A percentile compares a stretch with the other conserved stretches of the same genome.
Evolutionary conservation across 176 grass and related monocot species (phyloP).

Genomic region (Cenchrus americanus): DNA sequence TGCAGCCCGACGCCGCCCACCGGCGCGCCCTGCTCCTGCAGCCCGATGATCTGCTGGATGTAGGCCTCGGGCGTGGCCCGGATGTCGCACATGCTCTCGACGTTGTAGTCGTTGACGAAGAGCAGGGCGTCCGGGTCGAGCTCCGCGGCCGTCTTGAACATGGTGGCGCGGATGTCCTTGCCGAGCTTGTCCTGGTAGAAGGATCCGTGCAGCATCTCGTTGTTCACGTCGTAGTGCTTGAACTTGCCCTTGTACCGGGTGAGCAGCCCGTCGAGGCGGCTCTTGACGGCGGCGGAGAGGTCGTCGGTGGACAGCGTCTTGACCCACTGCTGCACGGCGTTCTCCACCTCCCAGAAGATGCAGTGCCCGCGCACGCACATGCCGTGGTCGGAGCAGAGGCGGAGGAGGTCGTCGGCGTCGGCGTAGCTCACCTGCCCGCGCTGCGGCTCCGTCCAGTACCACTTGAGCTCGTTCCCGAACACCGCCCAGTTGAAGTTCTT

Average conservation of each 20-base stretch:
- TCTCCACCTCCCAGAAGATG: conserved; percentile 93
- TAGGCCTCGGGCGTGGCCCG: conserved; percentile 63
- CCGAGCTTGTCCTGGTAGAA: conserved; percentile 91
- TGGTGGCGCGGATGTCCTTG: conserved; percentile 53
- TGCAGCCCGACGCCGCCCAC: conserved; percentile 73
- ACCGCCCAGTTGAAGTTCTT: conserved; percentile 93
- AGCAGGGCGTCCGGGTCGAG: conserved; percentile 70
- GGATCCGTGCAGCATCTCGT: conserved; percentile 92
- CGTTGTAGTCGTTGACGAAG: conserved; percentile 96
- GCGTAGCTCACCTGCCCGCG: conserved; percentile 65
- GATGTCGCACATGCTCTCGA: conserved; percentile 67
- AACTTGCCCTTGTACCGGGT: conserved; percentile 84
- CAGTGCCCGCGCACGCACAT: conserved; percentile 75
- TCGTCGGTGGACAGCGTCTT: conserved; percentile 56
- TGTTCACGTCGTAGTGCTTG: conserved; percentile 87
- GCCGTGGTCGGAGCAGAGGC: conserved; percentile 72
- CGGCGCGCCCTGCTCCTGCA: conserved; percentile 76
- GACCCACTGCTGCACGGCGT: conserved; percentile 73
- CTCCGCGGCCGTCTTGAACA: conserved; percentile 70
- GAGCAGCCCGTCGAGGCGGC: conserved; percentile 61
- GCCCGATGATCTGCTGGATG: conserved; percentile 69
- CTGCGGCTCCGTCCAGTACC: conserved; percentile 93
- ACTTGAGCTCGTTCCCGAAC: conserved; percentile 96
- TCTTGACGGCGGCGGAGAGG: conserved; percentile 55
- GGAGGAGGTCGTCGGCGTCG: conserved; percentile 86